Base-by-base conservation (phyloP, 177 flowering plant genomes). In the Telopea speciosissima region DNA sequence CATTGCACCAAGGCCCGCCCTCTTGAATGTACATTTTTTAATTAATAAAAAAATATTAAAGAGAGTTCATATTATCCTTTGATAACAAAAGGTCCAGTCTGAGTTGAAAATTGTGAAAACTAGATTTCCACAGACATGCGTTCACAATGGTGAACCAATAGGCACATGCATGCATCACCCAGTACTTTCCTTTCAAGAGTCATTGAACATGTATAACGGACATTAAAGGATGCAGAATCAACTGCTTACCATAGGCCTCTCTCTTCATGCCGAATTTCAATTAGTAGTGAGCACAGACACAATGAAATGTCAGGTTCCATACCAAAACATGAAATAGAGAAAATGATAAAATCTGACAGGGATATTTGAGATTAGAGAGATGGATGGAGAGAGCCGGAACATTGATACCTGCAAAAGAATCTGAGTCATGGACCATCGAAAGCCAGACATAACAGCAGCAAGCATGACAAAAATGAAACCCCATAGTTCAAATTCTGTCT, bases 381-480 rank as follows among this genome's bases (percentile, higher is more conserved):
- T 1, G n/a, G 9, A 58, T n/a, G 0, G 61, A 58, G n/a, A 58
- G 23, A 58, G 23, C 8, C 19, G n/a, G 61, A 58, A 49, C 0
- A 45, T 3, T 23, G 64, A 71, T 78, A 92, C 99, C 94, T 94
- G 99, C 79, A 94, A 83, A 78, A 94, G 99, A 79, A 94, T 89
- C 79, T 94, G 99, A 77, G 96, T 92, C 97, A 92, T 94, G 76
- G 83, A 86, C 99, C 99, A 94, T 25, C 99, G 93, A 72, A 94
- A 94, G 25, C 99, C 99, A 75, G 99, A 91, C 99, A 96, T 93
- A 62, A 96, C 95, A 79, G 99, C 91, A 76, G 99, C 97, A 75
- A 96, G 88, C 93, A 91, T 96, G 40, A 96, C 99, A 82, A 96
- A 90, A 66, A 91, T 68, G 77, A 96, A 96, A 42, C 99, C 99